These are phyloP conservation scores for Raffaelea arxii DNA, from an alignment of 2,329 filamentous ascomycete species.

Conservation along the genomic window DNA sequence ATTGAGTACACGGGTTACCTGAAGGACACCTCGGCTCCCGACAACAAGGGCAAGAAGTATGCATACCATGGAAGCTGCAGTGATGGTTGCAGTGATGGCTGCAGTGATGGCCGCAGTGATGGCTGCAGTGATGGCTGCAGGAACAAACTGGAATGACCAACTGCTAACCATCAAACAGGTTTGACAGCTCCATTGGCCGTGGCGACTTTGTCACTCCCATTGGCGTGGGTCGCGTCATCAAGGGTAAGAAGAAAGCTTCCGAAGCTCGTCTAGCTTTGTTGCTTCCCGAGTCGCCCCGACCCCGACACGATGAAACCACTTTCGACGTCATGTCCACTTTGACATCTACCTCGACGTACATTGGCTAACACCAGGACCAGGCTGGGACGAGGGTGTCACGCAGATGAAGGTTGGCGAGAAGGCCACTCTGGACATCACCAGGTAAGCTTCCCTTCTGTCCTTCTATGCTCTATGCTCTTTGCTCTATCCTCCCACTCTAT, in stretches of 20 bases:
- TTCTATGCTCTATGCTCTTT: neutral
- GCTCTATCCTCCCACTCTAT: neutral
- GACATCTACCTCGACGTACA: too few species aligned
- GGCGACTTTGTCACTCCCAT: slow-evolving; percentile 70
- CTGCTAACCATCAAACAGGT: slow-evolving; percentile 43
- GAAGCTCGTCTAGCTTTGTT: too few species aligned
- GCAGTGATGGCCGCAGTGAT: too few species aligned
- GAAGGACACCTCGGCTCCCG: slow-evolving; percentile 51
- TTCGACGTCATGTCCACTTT: too few species aligned
- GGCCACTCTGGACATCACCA: slow-evolving; percentile 70
- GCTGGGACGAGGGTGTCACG: slow-evolving; percentile 76
- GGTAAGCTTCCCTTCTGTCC: slow-evolving; percentile 36
- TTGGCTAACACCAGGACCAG: slow-evolving; percentile 31
- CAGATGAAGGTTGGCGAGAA: slow-evolving; percentile 89
- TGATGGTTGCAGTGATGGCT: too few species aligned
- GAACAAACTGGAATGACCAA: neutral
- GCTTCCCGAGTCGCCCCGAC: too few species aligned
- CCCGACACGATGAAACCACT: too few species aligned
- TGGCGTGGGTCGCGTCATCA: slow-evolving; percentile 77
- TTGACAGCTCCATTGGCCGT: slow-evolving; percentile 76
- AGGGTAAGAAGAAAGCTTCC: slow-evolving; percentile 62
- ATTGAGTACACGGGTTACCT: slow-evolving; percentile 92
- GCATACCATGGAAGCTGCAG: slow-evolving; percentile 23
- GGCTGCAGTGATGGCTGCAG: too few species aligned
- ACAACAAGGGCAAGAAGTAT: slow-evolving; percentile 64